Evolutionary conservation across 148 eudicot genomes (phyloP), one percentile per base, ranked within the genome.

Genomic region (Rhododendron ovatum): DNA sequence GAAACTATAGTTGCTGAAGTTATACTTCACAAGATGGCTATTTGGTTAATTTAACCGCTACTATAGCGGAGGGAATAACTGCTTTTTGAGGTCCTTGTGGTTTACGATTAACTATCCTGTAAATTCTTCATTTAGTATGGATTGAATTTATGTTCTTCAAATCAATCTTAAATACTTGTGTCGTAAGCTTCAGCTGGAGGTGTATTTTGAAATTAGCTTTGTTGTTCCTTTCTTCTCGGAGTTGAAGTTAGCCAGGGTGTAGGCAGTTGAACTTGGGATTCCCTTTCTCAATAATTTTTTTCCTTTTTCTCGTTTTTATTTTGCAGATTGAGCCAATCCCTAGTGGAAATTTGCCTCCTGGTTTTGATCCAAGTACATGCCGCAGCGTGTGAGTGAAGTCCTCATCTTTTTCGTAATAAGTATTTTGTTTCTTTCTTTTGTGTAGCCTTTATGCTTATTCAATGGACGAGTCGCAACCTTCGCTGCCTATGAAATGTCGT

Each of bases 261-360:
- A 28, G 86, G 80, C 41, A 84, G 41, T 24, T 74, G 7, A 30
- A 57, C 39, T 78, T 57, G 61, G 39, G 43, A 18, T 57, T 77
- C 45, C 59, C 63, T 83, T 69, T 84, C 89, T 41, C 50, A 26
- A 76, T 85, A 48, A 78, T 78, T 71, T 30, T 87, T 83, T 35
- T n/a, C 45, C 84, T 43, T 47, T 74, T 67, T 73, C 53, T 81
- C 55, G 7, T 73, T 87, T 80, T 83, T 73, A 59, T 47, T 88
- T 95, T 92, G 92, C 98, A 97, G 99, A 93, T 97, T 83, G 99
- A 97, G 92, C 98, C 98, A 78, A 93, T 94, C 73, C 96, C 97
- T 84, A 95, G 97, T 91, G 99, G 98, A 87, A 98, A 98, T 93
- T 92, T 98, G 90, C 98, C 99, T 91, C 98, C 97, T 88, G 98